Conservation (phyloP, 106 monocot genomes). For the Dioscorea dumetorum region DNA sequence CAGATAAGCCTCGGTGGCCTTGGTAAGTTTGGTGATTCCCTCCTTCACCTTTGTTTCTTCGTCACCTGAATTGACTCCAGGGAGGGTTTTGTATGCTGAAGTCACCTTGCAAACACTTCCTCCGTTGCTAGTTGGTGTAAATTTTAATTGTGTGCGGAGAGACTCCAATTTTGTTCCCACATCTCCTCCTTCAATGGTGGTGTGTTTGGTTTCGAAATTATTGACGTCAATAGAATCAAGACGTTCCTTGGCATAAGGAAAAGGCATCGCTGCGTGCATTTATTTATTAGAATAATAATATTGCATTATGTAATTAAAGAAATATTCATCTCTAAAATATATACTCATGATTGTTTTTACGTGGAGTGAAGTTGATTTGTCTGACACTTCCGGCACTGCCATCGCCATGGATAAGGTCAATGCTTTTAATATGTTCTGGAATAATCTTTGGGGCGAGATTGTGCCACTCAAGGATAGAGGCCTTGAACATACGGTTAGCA, state of each 20-base stretch:
- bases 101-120: conserved; percentile 25
- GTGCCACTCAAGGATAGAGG: too few relatives aligned
- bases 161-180: conserved; percentile 17
- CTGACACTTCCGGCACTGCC: too few relatives aligned
- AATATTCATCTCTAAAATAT: too few relatives aligned
- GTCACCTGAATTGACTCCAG: background rate
- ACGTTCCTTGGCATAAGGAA: conserved; percentile 18
- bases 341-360: too few relatives aligned
- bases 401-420: too few relatives aligned
- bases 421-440: too few relatives aligned
- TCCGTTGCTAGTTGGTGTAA: conserved; percentile 4
- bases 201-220: conserved; percentile 16
- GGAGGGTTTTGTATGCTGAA: conserved; percentile 6
- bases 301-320: too few relatives aligned
- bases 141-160: conserved; percentile 12
- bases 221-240: conserved; percentile 10
- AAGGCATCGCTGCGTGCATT: conserved; percentile 10
- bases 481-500: too few relatives aligned
- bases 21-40: background rate
- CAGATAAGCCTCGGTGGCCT: background rate
- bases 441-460: too few relatives aligned
- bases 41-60: background rate
- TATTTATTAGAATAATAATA: background rate
- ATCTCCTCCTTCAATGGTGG: conserved; percentile 20
- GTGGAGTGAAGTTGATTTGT: too few relatives aligned